Percentiles rank a stretch among this genome's conserved stretches.
phyloP scores from a whole-genome alignment of 495 filamentous ascomycete species.

The Daldinia loculata region DNA sequence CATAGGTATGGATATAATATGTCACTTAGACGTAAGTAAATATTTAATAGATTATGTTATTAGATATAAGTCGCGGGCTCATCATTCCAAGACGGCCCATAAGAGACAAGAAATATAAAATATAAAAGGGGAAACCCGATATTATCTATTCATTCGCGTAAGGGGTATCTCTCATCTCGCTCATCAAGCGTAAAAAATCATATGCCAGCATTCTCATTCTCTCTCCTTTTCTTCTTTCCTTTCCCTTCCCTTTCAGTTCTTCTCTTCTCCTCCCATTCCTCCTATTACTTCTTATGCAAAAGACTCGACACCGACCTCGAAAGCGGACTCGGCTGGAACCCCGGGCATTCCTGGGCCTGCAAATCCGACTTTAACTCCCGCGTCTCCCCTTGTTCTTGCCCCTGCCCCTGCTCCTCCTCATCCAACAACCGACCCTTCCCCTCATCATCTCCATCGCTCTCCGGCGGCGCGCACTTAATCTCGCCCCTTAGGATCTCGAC shows the following conservation, averaged over 20 bases:
- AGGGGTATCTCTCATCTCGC: conserved; percentile 2
- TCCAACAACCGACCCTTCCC: conserved; percentile 28
- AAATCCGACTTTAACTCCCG: conserved; percentile 30
- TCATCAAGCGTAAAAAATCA: background rate
- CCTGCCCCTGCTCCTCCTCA: conserved; percentile 4
- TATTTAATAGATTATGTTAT: background rate
- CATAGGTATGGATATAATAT: background rate
- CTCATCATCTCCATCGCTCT: conserved; percentile 33
- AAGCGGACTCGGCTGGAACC: conserved; percentile 53
- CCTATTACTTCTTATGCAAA: conserved; percentile 40
- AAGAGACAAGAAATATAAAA: background rate
- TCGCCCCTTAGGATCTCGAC: conserved; percentile 66
- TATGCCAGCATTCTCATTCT: background rate
- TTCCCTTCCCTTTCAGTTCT: background rate
- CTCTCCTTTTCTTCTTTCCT: background rate
- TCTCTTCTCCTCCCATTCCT: background rate
- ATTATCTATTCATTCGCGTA: background rate
- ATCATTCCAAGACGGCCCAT: background rate
- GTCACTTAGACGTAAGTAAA: background rate
- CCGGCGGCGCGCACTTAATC: conserved; percentile 51
- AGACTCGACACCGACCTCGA: conserved; percentile 45
- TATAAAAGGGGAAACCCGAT: background rate
- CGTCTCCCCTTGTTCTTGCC: background rate
- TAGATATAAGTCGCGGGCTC: background rate
- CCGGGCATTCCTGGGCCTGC: background rate